Conservation (phyloP, 1,284 basidiomycete species). For the Ustilago hordei region DNA sequence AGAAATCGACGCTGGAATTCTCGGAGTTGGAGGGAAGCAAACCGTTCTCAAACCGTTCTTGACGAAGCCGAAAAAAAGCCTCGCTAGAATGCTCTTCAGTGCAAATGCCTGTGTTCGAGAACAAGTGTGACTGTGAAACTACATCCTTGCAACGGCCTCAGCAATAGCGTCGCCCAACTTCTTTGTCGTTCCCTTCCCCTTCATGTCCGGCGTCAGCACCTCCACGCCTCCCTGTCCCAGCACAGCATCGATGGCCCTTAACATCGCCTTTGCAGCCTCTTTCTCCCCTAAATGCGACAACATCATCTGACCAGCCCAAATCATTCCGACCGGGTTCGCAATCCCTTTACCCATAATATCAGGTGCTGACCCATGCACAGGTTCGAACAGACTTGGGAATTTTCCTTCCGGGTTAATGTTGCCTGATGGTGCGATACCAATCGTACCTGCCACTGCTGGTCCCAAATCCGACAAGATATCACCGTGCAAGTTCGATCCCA, state of each 20-base stretch:
- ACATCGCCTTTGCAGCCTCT: slow-evolving; percentile 73
- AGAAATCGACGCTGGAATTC: too few relatives aligned
- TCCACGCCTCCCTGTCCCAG: slow-evolving; percentile 19
- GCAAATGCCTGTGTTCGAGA: background rate
- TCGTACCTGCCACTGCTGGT: slow-evolving; percentile 75
- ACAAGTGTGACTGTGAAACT: background rate
- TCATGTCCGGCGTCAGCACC: slow-evolving; percentile 50
- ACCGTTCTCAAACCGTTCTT: too few relatives aligned
- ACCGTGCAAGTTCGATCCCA: slow-evolving; percentile 74
- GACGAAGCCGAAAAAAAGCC: background rate
- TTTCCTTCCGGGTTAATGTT: slow-evolving; percentile 74
- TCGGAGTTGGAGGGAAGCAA: too few relatives aligned
- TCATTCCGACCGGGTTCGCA: slow-evolving; percentile 72
- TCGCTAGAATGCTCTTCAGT: background rate
- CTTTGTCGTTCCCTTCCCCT: slow-evolving; percentile 38
- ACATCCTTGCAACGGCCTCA: slow-evolving; percentile 23
- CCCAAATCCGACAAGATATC: slow-evolving; percentile 75
- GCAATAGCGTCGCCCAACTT: slow-evolving; percentile 50
- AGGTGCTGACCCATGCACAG: slow-evolving; percentile 61
- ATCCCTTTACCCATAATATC: slow-evolving; percentile 49
- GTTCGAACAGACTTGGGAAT: slow-evolving; percentile 73
- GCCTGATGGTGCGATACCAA: slow-evolving; percentile 75
- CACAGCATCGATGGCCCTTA: slow-evolving; percentile 73
- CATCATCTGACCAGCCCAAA: slow-evolving; percentile 76
- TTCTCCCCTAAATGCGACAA: slow-evolving; percentile 74